Percentiles rank a stretch among this genome's conserved stretches.
These are phyloP conservation scores for Pseudogymnoascus sp. DNA, from an alignment of 2,329 filamentous ascomycete genomes.

Conservation along the genomic window DNA sequence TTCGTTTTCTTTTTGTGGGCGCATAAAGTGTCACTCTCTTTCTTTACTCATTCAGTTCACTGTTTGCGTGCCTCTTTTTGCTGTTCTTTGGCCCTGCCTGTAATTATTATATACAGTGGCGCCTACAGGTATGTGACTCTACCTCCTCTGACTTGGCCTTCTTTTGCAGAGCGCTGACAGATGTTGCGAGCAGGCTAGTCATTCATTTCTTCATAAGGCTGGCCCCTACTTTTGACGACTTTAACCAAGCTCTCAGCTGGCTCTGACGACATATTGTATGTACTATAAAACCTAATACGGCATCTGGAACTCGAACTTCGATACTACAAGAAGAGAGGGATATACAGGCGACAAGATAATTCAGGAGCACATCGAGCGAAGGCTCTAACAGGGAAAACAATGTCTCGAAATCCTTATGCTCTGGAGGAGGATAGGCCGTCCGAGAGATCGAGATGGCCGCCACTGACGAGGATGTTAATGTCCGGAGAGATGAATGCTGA, in stretches of 20 bases:
- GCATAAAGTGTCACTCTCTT: constrained; percentile 5
- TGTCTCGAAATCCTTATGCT: constrained; percentile 6
- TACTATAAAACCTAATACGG: constrained; percentile 5
- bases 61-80: constrained; percentile 6
- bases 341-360: background rate
- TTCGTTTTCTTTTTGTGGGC: background rate
- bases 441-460: constrained; percentile 75
- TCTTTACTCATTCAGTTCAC: background rate
- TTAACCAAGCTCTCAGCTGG: constrained; percentile 6
- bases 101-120: constrained; percentile 5
- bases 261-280: constrained; percentile 4
- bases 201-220: constrained; percentile 5
- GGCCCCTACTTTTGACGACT: constrained; percentile 3
- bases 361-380: constrained; percentile 17
- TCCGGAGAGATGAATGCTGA: constrained; percentile 76
- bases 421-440: constrained; percentile 39
- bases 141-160: background rate
- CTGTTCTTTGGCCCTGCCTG: background rate
- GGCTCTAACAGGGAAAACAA: constrained; percentile 7
- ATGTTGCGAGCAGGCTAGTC: background rate
- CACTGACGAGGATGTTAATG: constrained; percentile 73
- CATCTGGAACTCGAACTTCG: background rate
- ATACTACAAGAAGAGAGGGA: background rate
- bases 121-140: background rate
- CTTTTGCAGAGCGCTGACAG: background rate